Conservation (phyloP, 2,329 filamentous ascomycete species). For the Cladosporium sp. region DNA sequence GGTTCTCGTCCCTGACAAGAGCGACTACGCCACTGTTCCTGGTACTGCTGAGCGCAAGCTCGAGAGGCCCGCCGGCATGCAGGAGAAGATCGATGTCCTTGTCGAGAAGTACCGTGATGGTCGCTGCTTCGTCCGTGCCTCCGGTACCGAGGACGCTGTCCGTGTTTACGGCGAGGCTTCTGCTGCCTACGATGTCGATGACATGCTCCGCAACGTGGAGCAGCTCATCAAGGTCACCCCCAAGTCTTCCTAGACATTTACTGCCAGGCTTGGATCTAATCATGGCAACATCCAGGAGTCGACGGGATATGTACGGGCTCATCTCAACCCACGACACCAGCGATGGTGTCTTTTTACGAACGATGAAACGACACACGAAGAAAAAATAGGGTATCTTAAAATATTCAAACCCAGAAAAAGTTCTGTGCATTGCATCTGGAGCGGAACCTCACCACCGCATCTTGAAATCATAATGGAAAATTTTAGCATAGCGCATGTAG, state of each 20-base stretch:
- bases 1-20: constrained; percentile 84
- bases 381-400: background rate
- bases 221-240: constrained; percentile 24
- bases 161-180: constrained; percentile 94
- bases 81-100: constrained; percentile 80
- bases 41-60: constrained; percentile 76
- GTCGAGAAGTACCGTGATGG: constrained; percentile 91
- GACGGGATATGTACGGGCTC: background rate
- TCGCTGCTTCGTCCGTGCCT: constrained; percentile 86
- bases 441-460: background rate
- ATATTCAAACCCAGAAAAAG: background rate
- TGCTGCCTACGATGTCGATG: constrained; percentile 84
- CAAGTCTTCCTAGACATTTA: constrained; percentile 6
- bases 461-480: background rate
- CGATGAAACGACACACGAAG: background rate
- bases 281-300: background rate
- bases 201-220: constrained; percentile 78
- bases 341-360: background rate
- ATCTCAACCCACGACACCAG: background rate
- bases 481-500: constrained; percentile 7
- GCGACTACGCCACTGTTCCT: constrained; percentile 86
- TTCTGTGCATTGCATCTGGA: constrained; percentile 1
- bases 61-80: constrained; percentile 73
- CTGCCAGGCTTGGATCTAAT: background rate
- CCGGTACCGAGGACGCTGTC: constrained; percentile 93